Conservation (phyloP, 306 rosid species). For the Glycine soja region DNA sequence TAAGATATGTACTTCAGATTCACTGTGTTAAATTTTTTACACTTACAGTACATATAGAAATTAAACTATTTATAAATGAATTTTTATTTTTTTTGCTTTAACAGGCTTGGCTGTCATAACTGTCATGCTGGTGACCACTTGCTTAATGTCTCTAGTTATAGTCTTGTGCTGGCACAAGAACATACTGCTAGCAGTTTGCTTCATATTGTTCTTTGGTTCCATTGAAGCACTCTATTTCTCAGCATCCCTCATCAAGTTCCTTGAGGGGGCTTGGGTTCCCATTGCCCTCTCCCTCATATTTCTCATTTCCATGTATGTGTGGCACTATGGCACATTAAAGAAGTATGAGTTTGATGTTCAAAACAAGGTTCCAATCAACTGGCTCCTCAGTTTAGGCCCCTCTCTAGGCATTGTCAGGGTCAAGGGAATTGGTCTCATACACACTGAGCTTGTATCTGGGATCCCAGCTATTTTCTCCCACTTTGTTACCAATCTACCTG, state of each 20-base stretch:
- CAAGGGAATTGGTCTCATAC: slow-evolving; percentile 91
- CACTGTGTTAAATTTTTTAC: no score
- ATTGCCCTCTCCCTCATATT: slow-evolving; percentile 90
- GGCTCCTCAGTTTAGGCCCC: slow-evolving; percentile 88
- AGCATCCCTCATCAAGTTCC: slow-evolving; percentile 94
- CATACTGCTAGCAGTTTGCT: slow-evolving; percentile 69
- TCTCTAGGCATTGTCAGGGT: slow-evolving; percentile 89
- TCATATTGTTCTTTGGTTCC: slow-evolving; percentile 88
- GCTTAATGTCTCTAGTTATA: slow-evolving; percentile 96
- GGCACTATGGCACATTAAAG: slow-evolving; percentile 96
- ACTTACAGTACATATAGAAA: neutral
- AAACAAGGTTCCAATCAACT: slow-evolving; percentile 93
- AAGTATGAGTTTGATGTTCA: slow-evolving; percentile 94
- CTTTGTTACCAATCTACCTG: slow-evolving; percentile 96
- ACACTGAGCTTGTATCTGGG: slow-evolving; percentile 93
- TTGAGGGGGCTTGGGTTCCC: slow-evolving; percentile 98
- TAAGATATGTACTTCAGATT: no score
- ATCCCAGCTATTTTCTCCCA: slow-evolving; percentile 98
- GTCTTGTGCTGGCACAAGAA: slow-evolving; percentile 90
- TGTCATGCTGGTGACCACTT: slow-evolving; percentile 93
- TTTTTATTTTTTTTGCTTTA: slow-evolving; percentile 37
- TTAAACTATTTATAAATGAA: neutral
- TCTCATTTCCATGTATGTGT: slow-evolving; percentile 80
- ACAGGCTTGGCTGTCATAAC: slow-evolving; percentile 98
- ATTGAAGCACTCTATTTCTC: slow-evolving; percentile 97